phyloP scores from a whole-genome alignment of 257 asterid species.

The Anisodus tanguticus region DNA sequence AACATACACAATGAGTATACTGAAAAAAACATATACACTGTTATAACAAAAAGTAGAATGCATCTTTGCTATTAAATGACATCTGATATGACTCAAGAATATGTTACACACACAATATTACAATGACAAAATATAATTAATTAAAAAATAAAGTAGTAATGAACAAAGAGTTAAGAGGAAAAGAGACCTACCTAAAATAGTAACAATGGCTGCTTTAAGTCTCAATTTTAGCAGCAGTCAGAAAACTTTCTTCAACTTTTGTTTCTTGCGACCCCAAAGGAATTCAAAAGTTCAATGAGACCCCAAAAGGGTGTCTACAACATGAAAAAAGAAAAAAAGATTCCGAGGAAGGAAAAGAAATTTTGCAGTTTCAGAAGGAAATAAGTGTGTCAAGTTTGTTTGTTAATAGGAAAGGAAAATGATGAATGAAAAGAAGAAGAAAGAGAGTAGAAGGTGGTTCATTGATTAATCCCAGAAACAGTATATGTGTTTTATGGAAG shows the following conservation, averaged over 20 bases:
- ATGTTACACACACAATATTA: not conserved
- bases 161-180: not conserved
- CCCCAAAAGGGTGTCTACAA: not conserved
- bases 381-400: no score
- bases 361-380: no score
- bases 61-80: not conserved
- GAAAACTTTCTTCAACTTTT: not conserved
- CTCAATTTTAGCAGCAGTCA: not conserved
- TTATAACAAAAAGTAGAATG: slow-evolving; percentile 10
- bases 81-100: not conserved
- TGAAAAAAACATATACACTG: not conserved
- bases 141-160: not conserved
- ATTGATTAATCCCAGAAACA: not conserved
- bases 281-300: not conserved
- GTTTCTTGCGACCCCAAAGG: not conserved
- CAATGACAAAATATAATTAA: not conserved
- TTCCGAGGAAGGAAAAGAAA: not conserved
- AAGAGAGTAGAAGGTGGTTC: slow-evolving; percentile 30
- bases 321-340: not conserved
- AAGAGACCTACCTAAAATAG: slow-evolving; percentile 8
- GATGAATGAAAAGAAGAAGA: slow-evolving; percentile 28
- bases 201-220: not conserved
- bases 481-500: not conserved
- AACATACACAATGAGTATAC: not conserved
- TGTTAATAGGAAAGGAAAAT: no score